Conservation (phyloP, 495 filamentous ascomycete species). For the Lindgomyces ingoldianus region DNA sequence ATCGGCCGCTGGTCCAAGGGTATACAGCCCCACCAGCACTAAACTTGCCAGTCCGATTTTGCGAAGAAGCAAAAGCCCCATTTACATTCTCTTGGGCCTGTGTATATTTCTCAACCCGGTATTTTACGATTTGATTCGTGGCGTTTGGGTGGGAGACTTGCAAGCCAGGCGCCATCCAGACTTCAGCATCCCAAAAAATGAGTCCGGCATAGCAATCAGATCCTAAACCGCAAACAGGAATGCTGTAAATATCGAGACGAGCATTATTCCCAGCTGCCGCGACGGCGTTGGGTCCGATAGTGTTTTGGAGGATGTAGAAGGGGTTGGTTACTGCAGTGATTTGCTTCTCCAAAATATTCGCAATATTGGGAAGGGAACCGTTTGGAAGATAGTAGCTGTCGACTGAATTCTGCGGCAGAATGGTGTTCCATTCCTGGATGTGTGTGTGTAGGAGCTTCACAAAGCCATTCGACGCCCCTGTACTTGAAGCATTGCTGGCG, state of each 20-base stretch:
- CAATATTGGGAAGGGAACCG: constrained; percentile 61
- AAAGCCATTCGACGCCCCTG: constrained; percentile 52
- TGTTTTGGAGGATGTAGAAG: constrained; percentile 71
- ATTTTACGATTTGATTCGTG: constrained; percentile 60
- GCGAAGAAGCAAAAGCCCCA: constrained; percentile 39
- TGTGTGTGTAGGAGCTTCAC: constrained; percentile 52
- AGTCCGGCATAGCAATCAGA: constrained; percentile 64
- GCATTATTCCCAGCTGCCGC: constrained; percentile 39
- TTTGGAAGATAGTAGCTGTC: constrained; percentile 64
- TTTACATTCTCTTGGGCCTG: constrained; percentile 53
- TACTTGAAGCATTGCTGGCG: constrained; percentile 52
- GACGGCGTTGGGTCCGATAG: constrained; percentile 54
- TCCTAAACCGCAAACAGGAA: constrained; percentile 61
- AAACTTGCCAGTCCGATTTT: constrained; percentile 53
- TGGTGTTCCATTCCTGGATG: constrained; percentile 56
- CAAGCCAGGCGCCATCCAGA: constrained; percentile 68
- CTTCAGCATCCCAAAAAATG: constrained; percentile 66
- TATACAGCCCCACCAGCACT: constrained; percentile 59
- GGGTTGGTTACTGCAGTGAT: constrained; percentile 65
- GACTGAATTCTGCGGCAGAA: constrained; percentile 58
- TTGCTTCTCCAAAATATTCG: constrained; percentile 60
- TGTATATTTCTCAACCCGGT: constrained; percentile 54
- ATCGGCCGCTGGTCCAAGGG: constrained; percentile 65
- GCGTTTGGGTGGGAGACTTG: constrained; percentile 60
- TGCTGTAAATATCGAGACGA: constrained; percentile 56